Conservation (phyloP, 306 rosid species). For the Elaeagnus macrophylla region DNA sequence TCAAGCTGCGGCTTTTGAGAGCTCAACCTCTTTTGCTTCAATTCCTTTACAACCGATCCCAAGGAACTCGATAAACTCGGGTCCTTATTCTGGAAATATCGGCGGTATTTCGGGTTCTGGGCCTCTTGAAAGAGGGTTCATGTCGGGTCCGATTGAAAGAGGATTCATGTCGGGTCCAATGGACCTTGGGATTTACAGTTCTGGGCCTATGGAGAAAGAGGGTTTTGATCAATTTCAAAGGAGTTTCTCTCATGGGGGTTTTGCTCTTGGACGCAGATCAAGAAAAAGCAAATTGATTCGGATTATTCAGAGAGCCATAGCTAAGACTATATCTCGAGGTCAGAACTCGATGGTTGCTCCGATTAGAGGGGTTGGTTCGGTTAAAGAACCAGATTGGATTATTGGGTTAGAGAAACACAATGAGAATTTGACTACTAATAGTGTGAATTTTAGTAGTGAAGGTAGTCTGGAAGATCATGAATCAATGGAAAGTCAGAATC, state of each 20-base stretch:
- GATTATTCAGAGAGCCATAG: conserved; percentile 50
- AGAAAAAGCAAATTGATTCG: conserved; percentile 50
- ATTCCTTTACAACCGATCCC: conserved; percentile 94
- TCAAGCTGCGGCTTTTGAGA: conserved; percentile 87
- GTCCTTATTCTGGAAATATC: conserved; percentile 58
- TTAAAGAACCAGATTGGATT: conserved; percentile 74
- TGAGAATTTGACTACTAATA: conserved; percentile 69
- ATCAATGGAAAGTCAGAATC: conserved; percentile 67
- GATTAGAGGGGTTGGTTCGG: conserved; percentile 35
- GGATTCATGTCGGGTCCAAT: conserved; percentile 97
- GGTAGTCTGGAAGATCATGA: conserved; percentile 85
- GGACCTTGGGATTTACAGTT: conserved; percentile 62
- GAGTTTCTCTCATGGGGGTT: conserved; percentile 73
- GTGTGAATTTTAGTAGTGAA: conserved; percentile 80
- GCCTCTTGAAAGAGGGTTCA: conserved; percentile 69
- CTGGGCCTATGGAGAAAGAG: conserved; percentile 77
- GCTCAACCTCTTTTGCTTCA: conserved; percentile 85
- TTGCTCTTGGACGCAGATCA: conserved; percentile 40
- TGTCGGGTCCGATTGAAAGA: conserved; percentile 95
- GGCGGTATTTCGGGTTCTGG: conserved; percentile 59
- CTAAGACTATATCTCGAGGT: conserved; percentile 68
- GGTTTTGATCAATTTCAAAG: conserved; percentile 55
- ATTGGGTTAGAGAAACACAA: conserved; percentile 44
- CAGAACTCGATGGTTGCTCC: conserved; percentile 72
- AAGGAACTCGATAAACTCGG: conserved; percentile 40